phyloP scores from a whole-genome alignment of 1,284 basidiomycete species.

The Athelia psychrophila region DNA sequence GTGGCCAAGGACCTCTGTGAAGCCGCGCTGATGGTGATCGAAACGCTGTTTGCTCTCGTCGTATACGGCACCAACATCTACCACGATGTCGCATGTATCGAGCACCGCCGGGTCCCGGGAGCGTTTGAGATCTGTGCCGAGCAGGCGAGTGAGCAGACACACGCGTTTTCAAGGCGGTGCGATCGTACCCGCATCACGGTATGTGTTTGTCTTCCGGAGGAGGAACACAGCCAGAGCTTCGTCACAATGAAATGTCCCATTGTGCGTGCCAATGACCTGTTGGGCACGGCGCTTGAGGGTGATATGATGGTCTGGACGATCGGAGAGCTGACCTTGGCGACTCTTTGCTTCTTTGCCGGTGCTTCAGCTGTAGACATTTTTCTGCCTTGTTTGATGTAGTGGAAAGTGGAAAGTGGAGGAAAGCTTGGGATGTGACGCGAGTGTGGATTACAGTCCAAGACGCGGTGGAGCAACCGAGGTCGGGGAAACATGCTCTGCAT shows the following conservation, averaged over 20 bases:
- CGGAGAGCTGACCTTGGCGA: slow-evolving; percentile 36
- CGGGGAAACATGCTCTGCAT: too few species aligned
- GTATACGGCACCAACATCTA: slow-evolving; percentile 96
- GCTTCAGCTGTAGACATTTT: slow-evolving; percentile 32
- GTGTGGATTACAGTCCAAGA: not conserved
- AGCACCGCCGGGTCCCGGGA: slow-evolving; percentile 81
- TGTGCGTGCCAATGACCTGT: slow-evolving; percentile 88
- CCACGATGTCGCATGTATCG: slow-evolving; percentile 90
- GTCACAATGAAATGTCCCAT: slow-evolving; percentile 96
- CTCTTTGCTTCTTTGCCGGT: slow-evolving; percentile 46
- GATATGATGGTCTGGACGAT: not conserved
- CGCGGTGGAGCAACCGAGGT: too few species aligned
- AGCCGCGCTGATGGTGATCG: slow-evolving; percentile 97
- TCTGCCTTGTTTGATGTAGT: slow-evolving; percentile 2
- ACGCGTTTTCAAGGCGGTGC: not conserved
- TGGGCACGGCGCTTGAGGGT: not conserved
- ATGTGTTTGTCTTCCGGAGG: slow-evolving; percentile 76
- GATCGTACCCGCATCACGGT: slow-evolving; percentile 67
- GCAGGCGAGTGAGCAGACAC: not conserved
- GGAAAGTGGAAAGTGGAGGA: slow-evolving; percentile 6
- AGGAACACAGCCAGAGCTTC: slow-evolving; percentile 94
- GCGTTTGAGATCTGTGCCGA: slow-evolving; percentile 64
- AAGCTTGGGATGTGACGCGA: not conserved
- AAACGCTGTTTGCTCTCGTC: slow-evolving; percentile 78
- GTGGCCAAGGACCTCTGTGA: slow-evolving; percentile 86